Percentiles rank a stretch among this genome's conserved stretches.
phyloP scores from a whole-genome alignment of 495 filamentous ascomycete species.

The Aspergillus homomorphus region DNA sequence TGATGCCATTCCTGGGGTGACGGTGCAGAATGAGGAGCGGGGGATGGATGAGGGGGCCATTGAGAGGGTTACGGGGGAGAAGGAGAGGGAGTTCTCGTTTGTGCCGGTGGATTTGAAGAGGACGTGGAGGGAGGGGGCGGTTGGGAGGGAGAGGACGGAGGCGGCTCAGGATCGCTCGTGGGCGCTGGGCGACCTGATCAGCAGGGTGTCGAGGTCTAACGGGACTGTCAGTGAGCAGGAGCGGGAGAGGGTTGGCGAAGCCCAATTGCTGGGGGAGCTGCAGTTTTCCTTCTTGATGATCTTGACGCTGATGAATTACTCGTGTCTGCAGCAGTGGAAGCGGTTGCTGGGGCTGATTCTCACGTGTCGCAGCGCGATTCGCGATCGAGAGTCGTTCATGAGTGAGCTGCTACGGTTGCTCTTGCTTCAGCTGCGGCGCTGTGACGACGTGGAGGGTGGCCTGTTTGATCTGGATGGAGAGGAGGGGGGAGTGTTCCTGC shows the following conservation, averaged over 20 bases:
- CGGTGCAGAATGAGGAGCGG: constrained; percentile 13
- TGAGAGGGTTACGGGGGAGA: constrained; percentile 13
- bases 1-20: constrained; percentile 52
- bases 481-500: constrained; percentile 54
- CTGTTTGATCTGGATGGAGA: constrained; percentile 52
- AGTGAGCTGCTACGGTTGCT: constrained; percentile 58
- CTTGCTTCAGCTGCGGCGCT: constrained; percentile 67
- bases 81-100: constrained; percentile 45
- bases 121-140: constrained; percentile 66
- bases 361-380: constrained; percentile 60
- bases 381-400: constrained; percentile 56
- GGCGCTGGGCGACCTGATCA: constrained; percentile 57
- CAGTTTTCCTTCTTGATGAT: constrained; percentile 83
- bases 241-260: constrained; percentile 28
- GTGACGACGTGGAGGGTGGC: constrained; percentile 63
- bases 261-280: constrained; percentile 74
- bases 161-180: constrained; percentile 69
- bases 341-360: constrained; percentile 67
- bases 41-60: constrained; percentile 1
- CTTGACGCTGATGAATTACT: constrained; percentile 76
- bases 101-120: constrained; percentile 50
- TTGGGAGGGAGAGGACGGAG: constrained; percentile 70
- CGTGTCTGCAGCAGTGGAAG: constrained; percentile 88
- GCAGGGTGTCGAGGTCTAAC: constrained; percentile 23
- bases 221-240: constrained; percentile 10